These are phyloP conservation scores for Phytophthora nicotianae DNA, from an alignment of 352 stramenopile genomes.

Conservation along the genomic window DNA sequence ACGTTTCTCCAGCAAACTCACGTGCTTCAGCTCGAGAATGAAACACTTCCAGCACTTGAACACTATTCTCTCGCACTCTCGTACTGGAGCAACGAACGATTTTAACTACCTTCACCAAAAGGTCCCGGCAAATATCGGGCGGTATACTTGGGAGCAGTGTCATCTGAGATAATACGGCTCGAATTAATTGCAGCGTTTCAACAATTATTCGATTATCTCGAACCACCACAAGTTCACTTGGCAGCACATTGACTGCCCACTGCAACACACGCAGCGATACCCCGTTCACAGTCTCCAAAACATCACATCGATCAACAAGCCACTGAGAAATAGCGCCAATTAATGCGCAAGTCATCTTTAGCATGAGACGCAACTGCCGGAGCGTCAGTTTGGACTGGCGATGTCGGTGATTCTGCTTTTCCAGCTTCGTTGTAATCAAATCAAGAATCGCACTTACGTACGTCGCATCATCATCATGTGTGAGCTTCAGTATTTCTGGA, in stretches of 20 bases:
- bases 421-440: conserved; percentile 23
- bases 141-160: conserved; percentile 21
- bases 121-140: conserved; percentile 1
- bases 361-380: conserved; percentile 36
- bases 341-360: conserved; percentile 42
- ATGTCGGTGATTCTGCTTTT: conserved; percentile 23
- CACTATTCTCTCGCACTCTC: conserved; percentile 28
- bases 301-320: conserved; percentile 9
- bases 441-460: conserved; percentile 26
- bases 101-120: conserved; percentile 18
- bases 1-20: conserved; percentile 19
- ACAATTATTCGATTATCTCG: conserved; percentile 21
- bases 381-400: conserved; percentile 24
- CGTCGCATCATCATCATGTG: conserved; percentile 3
- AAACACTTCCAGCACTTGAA: conserved; percentile 33
- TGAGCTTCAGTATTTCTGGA: conserved; percentile 14
- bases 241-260: conserved; percentile 24
- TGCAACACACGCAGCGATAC: conserved; percentile 29
- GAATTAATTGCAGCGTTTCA: conserved; percentile 32
- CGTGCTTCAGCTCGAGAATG: conserved; percentile 11
- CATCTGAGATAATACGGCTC: conserved; percentile 20
- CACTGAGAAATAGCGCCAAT: conserved; percentile 14
- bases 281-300: conserved; percentile 14
- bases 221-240: conserved; percentile 12
- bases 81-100: conserved; percentile 19